These are phyloP conservation scores for Neolentinus lepideus DNA, from an alignment of 1,284 basidiomycete genomes.

Conservation along the genomic window DNA sequence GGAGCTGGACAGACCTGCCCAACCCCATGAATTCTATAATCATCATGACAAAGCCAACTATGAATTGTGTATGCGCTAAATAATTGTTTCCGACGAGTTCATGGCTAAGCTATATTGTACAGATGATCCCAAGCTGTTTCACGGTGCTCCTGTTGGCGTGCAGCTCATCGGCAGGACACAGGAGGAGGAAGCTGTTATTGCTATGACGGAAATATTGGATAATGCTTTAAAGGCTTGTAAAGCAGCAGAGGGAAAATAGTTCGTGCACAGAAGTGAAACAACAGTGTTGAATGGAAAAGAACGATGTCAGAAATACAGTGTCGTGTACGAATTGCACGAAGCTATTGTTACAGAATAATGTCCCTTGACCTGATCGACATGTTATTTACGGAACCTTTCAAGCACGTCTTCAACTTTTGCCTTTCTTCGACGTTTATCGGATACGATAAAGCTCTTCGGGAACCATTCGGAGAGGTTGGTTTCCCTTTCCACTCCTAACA, in stretches of 20 bases:
- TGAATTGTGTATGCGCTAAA: conserved; percentile 31
- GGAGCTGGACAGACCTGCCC: conserved; percentile 20
- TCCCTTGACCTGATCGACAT: neutral
- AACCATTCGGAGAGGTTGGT: conserved; percentile 33
- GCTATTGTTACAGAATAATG: neutral
- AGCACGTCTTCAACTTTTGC: conserved; percentile 28
- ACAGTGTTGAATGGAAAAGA: neutral
- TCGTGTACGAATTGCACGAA: neutral
- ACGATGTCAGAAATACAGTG: neutral
- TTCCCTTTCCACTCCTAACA: conserved; percentile 30
- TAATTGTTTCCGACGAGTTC: neutral
- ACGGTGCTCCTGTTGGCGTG: conserved; percentile 31
- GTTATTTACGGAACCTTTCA: conserved; percentile 9
- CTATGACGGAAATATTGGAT: conserved; percentile 20
- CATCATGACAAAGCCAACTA: conserved; percentile 33
- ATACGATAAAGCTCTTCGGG: conserved; percentile 44
- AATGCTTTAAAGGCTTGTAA: conserved; percentile 8
- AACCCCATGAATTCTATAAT: conserved; percentile 25
- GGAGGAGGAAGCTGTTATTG: conserved; percentile 34
- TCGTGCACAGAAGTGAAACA: neutral
- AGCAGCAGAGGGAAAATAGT: neutral
- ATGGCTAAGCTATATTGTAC: conserved; percentile 13
- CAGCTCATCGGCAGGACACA: conserved; percentile 34
- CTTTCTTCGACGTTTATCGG: conserved; percentile 39
- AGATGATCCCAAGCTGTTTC: conserved; percentile 25